Evolutionary conservation across 257 asterid genomes (phyloP).

Genomic region (Ehretia macrophylla): DNA sequence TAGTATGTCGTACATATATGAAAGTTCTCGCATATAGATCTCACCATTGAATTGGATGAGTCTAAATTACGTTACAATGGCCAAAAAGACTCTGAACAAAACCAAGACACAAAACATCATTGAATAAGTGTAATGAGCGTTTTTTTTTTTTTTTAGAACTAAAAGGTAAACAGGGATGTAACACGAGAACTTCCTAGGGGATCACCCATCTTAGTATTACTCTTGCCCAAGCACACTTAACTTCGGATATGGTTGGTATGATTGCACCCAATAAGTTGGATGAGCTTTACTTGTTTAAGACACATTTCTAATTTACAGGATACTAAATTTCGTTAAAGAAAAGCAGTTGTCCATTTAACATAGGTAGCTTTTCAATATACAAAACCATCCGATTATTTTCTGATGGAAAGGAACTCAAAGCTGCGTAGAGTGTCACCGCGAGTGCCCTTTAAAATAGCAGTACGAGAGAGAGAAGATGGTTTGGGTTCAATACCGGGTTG

Average conservation of each 20-base stretch:
- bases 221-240: no score
- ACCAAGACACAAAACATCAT: constrained; percentile 19
- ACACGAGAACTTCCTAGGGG: no score
- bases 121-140: no score
- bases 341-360: constrained; percentile 17
- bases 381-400: constrained; percentile 23
- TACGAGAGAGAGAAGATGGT: constrained; percentile 52
- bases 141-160: no score
- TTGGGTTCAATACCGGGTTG: constrained; percentile 51
- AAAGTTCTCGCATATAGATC: constrained; percentile 29
- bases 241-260: no score
- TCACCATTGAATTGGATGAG: constrained; percentile 36
- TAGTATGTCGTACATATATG: not conserved
- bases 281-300: constrained; percentile 18
- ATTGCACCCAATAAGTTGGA: no score
- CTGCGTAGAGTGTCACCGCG: constrained; percentile 83
- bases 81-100: constrained; percentile 29
- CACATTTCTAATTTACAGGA: constrained; percentile 38
- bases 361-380: constrained; percentile 18
- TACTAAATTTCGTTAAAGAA: not conserved
- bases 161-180: no score
- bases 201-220: no score
- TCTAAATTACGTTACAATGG: constrained; percentile 24
- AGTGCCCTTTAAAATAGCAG: constrained; percentile 41
- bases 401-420: constrained; percentile 74